Conservation (phyloP, 108 stramenopile genomes). For the Skeletonema marinoi region DNA sequence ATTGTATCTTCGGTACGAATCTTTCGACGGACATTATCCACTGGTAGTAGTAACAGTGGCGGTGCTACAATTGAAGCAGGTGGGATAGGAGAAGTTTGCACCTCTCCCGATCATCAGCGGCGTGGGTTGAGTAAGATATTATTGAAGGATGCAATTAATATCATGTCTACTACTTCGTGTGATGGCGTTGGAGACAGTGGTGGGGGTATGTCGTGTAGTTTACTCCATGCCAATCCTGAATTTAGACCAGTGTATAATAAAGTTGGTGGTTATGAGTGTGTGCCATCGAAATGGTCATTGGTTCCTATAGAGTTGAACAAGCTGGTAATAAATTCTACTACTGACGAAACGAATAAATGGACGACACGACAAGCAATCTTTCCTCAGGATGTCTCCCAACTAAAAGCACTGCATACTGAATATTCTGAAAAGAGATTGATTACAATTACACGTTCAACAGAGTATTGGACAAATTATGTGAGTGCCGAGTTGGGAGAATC, state of each 20-base stretch:
- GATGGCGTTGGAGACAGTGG: neutral
- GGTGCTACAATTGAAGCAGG: slow-evolving; percentile 41
- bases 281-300: slow-evolving; percentile 58
- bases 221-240: slow-evolving; percentile 68
- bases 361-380: slow-evolving; percentile 56
- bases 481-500: slow-evolving; percentile 57
- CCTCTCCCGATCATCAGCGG: slow-evolving; percentile 52
- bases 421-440: slow-evolving; percentile 69
- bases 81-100: slow-evolving; percentile 86
- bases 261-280: slow-evolving; percentile 50
- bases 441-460: slow-evolving; percentile 52
- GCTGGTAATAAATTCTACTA: neutral
- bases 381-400: slow-evolving; percentile 56
- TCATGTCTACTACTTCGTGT: slow-evolving; percentile 41
- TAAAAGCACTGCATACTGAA: slow-evolving; percentile 48
- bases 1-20: slow-evolving; percentile 74
- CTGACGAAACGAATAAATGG: neutral
- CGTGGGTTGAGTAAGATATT: slow-evolving; percentile 62
- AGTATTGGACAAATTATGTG: slow-evolving; percentile 77
- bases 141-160: slow-evolving; percentile 59
- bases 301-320: slow-evolving; percentile 13
- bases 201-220: slow-evolving; percentile 51
- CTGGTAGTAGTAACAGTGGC: slow-evolving; percentile 1
- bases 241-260: slow-evolving; percentile 71
- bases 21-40: slow-evolving; percentile 58